These are phyloP conservation scores for Neotropicomus parvogracilis DNA, from an alignment of 1,284 basidiomycete genomes.

Conservation along the genomic window DNA sequence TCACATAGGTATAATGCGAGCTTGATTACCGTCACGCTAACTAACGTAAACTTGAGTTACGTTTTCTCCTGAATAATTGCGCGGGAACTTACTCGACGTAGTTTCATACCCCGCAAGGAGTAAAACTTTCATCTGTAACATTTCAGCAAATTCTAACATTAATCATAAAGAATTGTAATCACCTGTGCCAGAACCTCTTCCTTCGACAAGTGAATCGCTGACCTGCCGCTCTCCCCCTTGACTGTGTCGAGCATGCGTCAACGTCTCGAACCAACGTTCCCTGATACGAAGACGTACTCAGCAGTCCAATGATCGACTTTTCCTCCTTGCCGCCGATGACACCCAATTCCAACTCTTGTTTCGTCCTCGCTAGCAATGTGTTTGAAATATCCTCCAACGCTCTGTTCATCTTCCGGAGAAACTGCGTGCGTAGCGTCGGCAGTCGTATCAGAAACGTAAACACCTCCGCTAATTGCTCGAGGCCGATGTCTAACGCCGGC, in stretches of 20 bases:
- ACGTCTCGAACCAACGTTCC: not conserved
- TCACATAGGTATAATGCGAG: not conserved
- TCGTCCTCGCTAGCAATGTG: constrained; percentile 41
- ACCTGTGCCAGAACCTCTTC: constrained; percentile 67
- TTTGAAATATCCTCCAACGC: constrained; percentile 47
- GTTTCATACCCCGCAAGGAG: constrained; percentile 43
- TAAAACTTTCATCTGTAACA: constrained; percentile 35
- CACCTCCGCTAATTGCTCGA: constrained; percentile 39
- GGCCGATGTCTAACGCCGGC: constrained; percentile 28
- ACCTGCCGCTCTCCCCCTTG: constrained; percentile 39
- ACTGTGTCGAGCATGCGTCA: not conserved
- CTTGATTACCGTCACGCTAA: constrained; percentile 25
- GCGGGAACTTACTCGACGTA: constrained; percentile 33
- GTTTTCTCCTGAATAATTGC: not conserved
- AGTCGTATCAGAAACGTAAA: constrained; percentile 43
- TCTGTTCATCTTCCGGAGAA: constrained; percentile 36
- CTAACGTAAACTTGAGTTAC: constrained; percentile 9
- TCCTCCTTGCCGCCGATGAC: constrained; percentile 35
- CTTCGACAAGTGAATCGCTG: constrained; percentile 50
- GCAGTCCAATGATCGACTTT: constrained; percentile 45
- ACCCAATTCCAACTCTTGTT: constrained; percentile 37
- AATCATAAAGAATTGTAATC: not conserved
- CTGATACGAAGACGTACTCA: constrained; percentile 12
- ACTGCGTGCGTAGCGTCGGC: constrained; percentile 39
- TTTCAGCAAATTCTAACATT: not conserved